These are phyloP conservation scores for Chlamydomonas eustigma DNA, from an alignment of 139 green algal species.

Conservation along the genomic window DNA sequence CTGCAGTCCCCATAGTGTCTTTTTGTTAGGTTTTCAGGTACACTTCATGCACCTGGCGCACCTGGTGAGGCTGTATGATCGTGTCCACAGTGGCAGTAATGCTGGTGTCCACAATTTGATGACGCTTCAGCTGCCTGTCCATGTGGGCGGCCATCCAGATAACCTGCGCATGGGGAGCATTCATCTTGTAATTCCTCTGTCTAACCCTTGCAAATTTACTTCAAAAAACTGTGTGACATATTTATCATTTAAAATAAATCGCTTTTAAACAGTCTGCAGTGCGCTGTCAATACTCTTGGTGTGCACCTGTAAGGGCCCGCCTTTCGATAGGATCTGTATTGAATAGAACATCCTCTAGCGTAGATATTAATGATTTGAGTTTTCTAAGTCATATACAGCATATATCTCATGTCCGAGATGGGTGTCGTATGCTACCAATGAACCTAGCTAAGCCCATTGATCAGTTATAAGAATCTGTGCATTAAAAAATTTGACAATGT, in stretches of 20 bases:
- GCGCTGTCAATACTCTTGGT: neutral
- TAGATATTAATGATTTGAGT: too few species aligned
- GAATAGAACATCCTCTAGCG: too few species aligned
- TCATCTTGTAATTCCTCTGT: too few species aligned
- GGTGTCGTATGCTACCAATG: too few species aligned
- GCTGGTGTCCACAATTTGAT: conserved; percentile 15
- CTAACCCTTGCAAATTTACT: too few species aligned
- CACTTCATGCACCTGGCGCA: neutral
- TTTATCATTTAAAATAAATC: neutral
- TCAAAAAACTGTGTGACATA: neutral
- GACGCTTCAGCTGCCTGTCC: conserved; percentile 16
- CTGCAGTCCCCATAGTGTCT: too few species aligned
- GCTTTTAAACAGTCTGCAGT: neutral
- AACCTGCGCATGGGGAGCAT: conserved; percentile 6
- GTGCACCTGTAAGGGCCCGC: neutral
- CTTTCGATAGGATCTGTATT: neutral
- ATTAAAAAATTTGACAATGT: too few species aligned
- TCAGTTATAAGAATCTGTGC: too few species aligned
- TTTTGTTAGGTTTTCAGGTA: neutral
- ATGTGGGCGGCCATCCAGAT: conserved; percentile 19
- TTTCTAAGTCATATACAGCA: too few species aligned
- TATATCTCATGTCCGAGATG: too few species aligned
- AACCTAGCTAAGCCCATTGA: too few species aligned
- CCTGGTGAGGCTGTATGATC: conserved; percentile 6
- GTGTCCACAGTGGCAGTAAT: conserved; percentile 9